phyloP scores from a whole-genome alignment of 164 flowering plant species.

The Chimonanthus salicifolius region DNA sequence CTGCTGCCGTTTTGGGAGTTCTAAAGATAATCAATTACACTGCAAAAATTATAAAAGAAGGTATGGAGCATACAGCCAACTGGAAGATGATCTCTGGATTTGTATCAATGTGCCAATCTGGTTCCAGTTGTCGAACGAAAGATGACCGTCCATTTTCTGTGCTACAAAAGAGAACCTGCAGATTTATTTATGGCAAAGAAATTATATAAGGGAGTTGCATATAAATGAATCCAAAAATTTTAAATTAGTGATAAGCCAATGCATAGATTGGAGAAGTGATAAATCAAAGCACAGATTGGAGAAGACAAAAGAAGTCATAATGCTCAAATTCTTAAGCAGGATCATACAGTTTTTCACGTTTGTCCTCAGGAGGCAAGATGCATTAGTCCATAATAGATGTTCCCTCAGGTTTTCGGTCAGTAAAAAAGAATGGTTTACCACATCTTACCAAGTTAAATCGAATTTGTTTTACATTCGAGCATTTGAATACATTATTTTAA shows the following conservation, averaged over 20 bases:
- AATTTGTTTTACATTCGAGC: too few species aligned
- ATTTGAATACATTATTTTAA: too few species aligned
- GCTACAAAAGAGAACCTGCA: slow-evolving; percentile 93
- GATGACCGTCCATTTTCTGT: slow-evolving; percentile 87
- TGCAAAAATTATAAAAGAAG: not conserved
- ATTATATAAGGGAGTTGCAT: not conserved
- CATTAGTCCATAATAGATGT: too few species aligned
- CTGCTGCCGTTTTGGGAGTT: too few species aligned
- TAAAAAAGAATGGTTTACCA: too few species aligned
- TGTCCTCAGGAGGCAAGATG: too few species aligned
- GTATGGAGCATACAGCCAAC: slow-evolving; percentile 55
- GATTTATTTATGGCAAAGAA: not conserved
- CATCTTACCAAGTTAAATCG: too few species aligned
- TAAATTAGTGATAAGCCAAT: not conserved
- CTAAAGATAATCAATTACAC: not conserved
- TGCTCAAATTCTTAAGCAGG: too few species aligned
- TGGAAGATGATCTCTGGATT: slow-evolving; percentile 72
- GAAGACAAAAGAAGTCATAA: too few species aligned
- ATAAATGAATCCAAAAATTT: not conserved
- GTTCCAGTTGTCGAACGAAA: slow-evolving; percentile 93
- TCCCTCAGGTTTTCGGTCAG: too few species aligned
- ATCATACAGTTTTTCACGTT: too few species aligned
- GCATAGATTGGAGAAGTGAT: not conserved
- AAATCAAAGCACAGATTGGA: too few species aligned
- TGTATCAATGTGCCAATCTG: slow-evolving; percentile 97